These are phyloP conservation scores for Ehretia macrophylla DNA, from an alignment of 257 asterid genomes.

Conservation along the genomic window DNA sequence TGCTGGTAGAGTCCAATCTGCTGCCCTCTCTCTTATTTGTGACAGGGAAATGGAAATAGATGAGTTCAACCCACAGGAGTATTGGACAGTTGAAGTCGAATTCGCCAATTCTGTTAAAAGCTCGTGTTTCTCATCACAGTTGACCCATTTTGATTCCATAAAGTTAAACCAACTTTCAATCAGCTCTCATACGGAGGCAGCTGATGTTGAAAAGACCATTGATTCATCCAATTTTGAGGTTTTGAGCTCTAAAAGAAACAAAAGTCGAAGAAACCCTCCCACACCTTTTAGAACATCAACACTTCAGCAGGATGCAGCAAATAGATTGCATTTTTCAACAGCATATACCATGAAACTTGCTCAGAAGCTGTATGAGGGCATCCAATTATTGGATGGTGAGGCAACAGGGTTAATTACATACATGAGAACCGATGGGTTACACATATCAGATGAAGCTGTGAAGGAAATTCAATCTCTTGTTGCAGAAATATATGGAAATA, in stretches of 20 bases:
- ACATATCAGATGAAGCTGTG: constrained; percentile 79
- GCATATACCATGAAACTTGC: constrained; percentile 82
- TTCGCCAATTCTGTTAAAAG: constrained; percentile 36
- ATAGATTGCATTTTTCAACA: constrained; percentile 64
- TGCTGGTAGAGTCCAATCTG: constrained; percentile 97
- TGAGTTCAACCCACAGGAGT: constrained; percentile 68
- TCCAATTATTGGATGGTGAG: constrained; percentile 61
- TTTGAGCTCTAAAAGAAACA: constrained; percentile 46
- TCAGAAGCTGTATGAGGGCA: constrained; percentile 88
- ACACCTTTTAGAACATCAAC: constrained; percentile 82
- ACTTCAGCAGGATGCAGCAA: constrained; percentile 97
- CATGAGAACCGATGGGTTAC: constrained; percentile 92
- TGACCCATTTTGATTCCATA: constrained; percentile 52
- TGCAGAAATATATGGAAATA: constrained; percentile 56
- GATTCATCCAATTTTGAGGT: constrained; percentile 50
- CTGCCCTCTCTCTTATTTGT: constrained; percentile 82
- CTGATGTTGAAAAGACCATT: constrained; percentile 48
- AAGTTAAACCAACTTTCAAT: constrained; percentile 60
- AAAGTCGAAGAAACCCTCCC: constrained; percentile 61
- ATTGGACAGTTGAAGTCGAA: constrained; percentile 65
- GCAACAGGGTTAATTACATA: constrained; percentile 82
- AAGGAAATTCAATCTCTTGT: constrained; percentile 63
- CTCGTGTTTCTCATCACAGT: constrained; percentile 40
- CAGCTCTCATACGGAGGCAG: constrained; percentile 55
- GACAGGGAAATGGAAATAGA: constrained; percentile 89